Evolutionary conservation across 345 rosid species (phyloP).

Genomic region (Trapa bicornis): DNA sequence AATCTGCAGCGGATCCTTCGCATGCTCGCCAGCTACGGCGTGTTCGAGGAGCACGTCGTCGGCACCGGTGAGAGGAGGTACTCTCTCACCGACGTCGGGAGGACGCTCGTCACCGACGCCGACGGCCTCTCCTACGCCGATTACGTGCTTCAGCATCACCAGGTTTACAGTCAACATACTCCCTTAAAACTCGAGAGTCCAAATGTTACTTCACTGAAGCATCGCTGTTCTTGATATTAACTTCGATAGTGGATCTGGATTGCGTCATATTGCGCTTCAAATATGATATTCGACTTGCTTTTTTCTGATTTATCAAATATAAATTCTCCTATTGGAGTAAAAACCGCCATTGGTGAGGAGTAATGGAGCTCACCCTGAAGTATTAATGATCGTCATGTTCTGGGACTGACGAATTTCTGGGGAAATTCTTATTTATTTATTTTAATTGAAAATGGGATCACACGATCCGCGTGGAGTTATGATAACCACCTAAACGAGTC

Average conservation of each 20-base stretch:
- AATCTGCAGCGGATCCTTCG: constrained; percentile 83
- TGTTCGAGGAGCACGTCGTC: constrained; percentile 51
- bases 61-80: constrained; percentile 34
- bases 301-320: too few relatives aligned
- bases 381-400: too few relatives aligned
- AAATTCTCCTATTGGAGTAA: too few relatives aligned
- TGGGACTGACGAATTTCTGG: too few relatives aligned
- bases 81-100: constrained; percentile 62
- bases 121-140: constrained; percentile 64
- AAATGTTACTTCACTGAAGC: background rate
- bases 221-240: background rate
- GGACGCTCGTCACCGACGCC: constrained; percentile 59
- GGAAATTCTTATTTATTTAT: background rate
- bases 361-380: background rate
- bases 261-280: background rate
- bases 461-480: background rate
- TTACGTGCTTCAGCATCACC: constrained; percentile 89
- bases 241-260: background rate
- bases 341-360: background rate
- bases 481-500: background rate
- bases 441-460: background rate
- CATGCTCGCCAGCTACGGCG: constrained; percentile 65
- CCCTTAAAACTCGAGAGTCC: background rate
- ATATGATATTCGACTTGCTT: too few relatives aligned
- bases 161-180: constrained; percentile 21